Conservation (phyloP, 805 yeast species). For the Metschnikowia proteae region DNA sequence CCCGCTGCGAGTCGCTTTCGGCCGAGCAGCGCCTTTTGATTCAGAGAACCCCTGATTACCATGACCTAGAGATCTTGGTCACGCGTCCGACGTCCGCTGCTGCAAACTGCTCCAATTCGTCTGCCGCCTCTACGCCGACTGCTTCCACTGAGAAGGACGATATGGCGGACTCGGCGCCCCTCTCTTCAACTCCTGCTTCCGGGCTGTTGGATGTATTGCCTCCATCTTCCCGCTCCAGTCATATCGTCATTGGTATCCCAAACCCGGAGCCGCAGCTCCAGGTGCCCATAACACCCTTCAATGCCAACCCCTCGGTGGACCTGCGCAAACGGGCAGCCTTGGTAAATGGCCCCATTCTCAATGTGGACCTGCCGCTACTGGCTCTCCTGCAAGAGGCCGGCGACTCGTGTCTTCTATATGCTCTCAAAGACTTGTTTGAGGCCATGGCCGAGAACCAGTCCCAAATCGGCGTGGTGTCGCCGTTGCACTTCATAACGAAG, state of each 20-base stretch:
- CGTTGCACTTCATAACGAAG: conserved; percentile 66
- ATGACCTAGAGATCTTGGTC: conserved; percentile 30
- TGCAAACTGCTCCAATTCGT: background rate
- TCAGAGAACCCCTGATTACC: conserved; percentile 28
- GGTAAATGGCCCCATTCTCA: conserved; percentile 76
- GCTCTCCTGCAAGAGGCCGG: conserved; percentile 28
- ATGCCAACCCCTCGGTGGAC: conserved; percentile 52
- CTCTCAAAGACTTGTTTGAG: conserved; percentile 83
- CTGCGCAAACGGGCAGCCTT: conserved; percentile 75
- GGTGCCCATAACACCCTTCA: conserved; percentile 38
- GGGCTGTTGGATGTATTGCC: conserved; percentile 19
- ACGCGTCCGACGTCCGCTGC: conserved; percentile 26
- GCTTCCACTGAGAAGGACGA: conserved; percentile 22
- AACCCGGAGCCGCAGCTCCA: conserved; percentile 34
- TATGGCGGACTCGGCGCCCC: conserved; percentile 22
- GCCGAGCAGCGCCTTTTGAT: conserved; percentile 33
- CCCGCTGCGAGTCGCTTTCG: conserved; percentile 30
- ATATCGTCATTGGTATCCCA: conserved; percentile 40
- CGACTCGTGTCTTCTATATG: conserved; percentile 41
- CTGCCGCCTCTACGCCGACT: conserved; percentile 14
- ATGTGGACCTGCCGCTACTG: conserved; percentile 66
- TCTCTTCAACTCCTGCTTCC: conserved; percentile 23
- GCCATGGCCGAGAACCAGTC: conserved; percentile 68
- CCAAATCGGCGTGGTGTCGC: conserved; percentile 80
- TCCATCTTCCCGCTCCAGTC: conserved; percentile 27